phyloP scores from a whole-genome alignment of 495 filamentous ascomycete genomes.

The Jackrogersella multiformis region DNA sequence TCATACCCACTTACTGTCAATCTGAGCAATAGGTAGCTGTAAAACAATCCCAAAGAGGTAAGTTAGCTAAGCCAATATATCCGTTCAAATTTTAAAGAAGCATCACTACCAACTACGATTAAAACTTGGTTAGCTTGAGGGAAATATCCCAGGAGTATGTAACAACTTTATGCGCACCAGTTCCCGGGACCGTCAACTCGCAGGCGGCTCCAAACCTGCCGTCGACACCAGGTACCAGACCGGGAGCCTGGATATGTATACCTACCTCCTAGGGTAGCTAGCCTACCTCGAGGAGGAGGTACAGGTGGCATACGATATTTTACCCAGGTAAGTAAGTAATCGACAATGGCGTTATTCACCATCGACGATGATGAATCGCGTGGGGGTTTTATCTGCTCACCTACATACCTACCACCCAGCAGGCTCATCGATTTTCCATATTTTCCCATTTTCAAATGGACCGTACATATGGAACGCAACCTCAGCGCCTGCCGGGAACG shows the following conservation, averaged over 20 bases:
- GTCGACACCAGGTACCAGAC: conserved; percentile 23
- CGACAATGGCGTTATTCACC: conserved; percentile 25
- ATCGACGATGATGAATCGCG: conserved; percentile 3
- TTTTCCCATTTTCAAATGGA: conserved; percentile 35
- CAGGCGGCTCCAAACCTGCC: conserved; percentile 18
- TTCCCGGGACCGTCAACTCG: conserved; percentile 15
- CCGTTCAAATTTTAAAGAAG: background rate
- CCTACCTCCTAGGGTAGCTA: no score
- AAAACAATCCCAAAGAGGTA: conserved; percentile 1
- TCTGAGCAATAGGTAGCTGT: background rate
- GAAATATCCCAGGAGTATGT: no score
- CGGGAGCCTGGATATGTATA: conserved; percentile 33
- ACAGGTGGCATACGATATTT: background rate
- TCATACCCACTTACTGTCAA: conserved; percentile 3
- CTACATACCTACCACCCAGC: background rate
- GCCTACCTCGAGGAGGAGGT: no score
- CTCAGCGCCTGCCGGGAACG: conserved; percentile 22
- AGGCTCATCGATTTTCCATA: no score
- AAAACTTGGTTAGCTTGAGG: conserved; percentile 3
- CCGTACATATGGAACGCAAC: conserved; percentile 28
- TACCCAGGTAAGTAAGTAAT: background rate
- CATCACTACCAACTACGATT: background rate
- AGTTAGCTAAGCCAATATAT: conserved; percentile 19
- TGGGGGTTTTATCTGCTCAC: conserved; percentile 29
- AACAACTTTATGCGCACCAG: no score